Base-by-base conservation (phyloP, 2,329 filamentous ascomycete genomes). In the Apiospora sp. region DNA sequence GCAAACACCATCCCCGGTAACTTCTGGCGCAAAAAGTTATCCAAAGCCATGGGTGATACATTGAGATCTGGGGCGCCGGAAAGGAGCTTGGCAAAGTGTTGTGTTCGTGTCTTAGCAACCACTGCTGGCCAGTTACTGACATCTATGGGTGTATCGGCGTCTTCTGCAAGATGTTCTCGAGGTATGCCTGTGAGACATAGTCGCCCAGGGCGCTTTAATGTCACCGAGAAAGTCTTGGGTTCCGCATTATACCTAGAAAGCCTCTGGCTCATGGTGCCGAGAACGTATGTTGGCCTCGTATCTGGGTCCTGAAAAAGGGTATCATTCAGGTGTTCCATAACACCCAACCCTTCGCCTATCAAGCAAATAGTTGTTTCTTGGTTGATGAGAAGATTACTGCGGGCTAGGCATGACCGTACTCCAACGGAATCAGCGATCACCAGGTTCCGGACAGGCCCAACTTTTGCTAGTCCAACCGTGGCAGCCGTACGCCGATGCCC, bases 341-440 rank as follows among this genome's bases (percentile, higher is more conserved):
- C 85, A 0, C 96, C 96, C 82, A 98, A 89, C 0, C 95, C 94
- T 74, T 96, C 93, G 72, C 94, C 92, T 72, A 97, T 81, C 71
- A 97, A 88, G 73, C 93, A 90, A 10, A 98, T 88, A 0, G 94
- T 93, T 0, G 92, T 94, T 41, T 90, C 84, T 3, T 88, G 84
- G 61, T 89, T 87, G n/a, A 81, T 79, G 67, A 74, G 75, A 48
- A 77, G 67, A 48, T 74, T 73, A 61, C 80, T 71, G 58, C n/a
- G 4, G n/a, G 68, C n/a, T 6, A 81, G 67, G 19, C 74, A 73
- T 4, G 75, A 74, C 4, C 77, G 13, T 0, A 77, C 34, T 3
- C 76, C 75, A 22, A 67, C 46, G 22, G 58, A 44, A 4, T 75
- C 51, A 2, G 34, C 74, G 19, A 81, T 64, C 10, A 81, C 74